Evolutionary conservation across 306 rosid species (phyloP).

Genomic region (Glycine latifolia): DNA sequence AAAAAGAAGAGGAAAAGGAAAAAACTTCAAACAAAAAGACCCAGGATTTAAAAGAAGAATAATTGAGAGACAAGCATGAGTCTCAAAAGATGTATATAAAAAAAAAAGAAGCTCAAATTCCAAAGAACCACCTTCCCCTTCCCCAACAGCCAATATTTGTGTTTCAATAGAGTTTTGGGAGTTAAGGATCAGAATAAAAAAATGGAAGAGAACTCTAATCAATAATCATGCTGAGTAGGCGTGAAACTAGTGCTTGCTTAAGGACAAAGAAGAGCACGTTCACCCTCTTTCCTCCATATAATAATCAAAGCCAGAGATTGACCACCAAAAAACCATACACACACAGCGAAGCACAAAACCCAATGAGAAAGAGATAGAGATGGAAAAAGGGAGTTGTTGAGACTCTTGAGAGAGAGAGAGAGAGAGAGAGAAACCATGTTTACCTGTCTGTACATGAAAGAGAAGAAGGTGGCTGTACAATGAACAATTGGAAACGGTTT

Average conservation of each 20-base stretch:
- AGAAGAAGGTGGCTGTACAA: constrained; percentile 55
- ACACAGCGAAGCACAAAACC: constrained; percentile 74
- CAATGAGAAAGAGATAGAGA: constrained; percentile 51
- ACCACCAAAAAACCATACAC: constrained; percentile 56
- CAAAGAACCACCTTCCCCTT: constrained; percentile 63
- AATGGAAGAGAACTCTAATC: constrained; percentile 53
- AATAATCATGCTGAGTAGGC: constrained; percentile 63
- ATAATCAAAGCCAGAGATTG: constrained; percentile 67
- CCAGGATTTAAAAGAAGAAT: constrained; percentile 55
- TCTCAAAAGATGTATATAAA: constrained; percentile 80
- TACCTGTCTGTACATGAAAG: constrained; percentile 57
- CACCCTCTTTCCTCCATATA: constrained; percentile 57
- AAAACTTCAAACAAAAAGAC: constrained; percentile 44
- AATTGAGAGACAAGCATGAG: constrained; percentile 74
- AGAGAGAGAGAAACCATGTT: constrained; percentile 45
- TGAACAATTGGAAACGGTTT: constrained; percentile 44
- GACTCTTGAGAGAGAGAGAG: not conserved
- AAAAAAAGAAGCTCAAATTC: constrained; percentile 62
- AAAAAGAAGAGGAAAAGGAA: constrained; percentile 1
- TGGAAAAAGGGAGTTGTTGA: constrained; percentile 41
- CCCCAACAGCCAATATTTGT: constrained; percentile 55
- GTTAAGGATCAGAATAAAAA: constrained; percentile 54
- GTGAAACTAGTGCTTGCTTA: constrained; percentile 64
- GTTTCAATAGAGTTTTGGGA: constrained; percentile 20
- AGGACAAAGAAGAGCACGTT: constrained; percentile 86